Evolutionary conservation across 1,284 basidiomycete genomes (phyloP).

Genomic region (Dichomitus squalens): DNA sequence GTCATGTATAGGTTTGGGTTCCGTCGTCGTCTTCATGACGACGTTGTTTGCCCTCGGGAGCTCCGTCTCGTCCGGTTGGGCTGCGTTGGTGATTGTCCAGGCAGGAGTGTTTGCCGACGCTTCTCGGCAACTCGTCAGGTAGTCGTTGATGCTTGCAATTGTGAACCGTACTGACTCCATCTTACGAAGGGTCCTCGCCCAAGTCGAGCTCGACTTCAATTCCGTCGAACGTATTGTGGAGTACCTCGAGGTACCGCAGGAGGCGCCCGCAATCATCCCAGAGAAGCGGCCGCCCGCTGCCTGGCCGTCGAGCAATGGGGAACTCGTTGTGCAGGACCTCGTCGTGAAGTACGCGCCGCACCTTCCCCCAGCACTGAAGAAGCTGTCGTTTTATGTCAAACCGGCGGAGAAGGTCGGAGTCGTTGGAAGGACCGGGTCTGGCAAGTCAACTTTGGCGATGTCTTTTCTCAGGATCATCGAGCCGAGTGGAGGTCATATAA

Average conservation of each 20-base stretch:
- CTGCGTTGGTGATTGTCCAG: conserved; percentile 82
- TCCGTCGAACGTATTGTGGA: conserved; percentile 84
- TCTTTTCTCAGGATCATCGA: conserved; percentile 83
- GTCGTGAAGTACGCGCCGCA: conserved; percentile 76
- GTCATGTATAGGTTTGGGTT: conserved; percentile 60
- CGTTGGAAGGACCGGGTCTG: conserved; percentile 70
- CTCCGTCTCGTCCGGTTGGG: conserved; percentile 68
- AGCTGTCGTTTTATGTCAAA: conserved; percentile 68
- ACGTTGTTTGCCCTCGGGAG: conserved; percentile 73
- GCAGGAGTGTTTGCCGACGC: conserved; percentile 72
- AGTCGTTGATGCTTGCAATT: conserved; percentile 20
- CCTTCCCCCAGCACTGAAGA: conserved; percentile 71
- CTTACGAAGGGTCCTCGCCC: conserved; percentile 54
- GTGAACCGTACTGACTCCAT: not conserved
- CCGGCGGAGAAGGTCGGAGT: conserved; percentile 81
- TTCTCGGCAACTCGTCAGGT: conserved; percentile 66
- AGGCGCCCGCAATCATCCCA: conserved; percentile 69
- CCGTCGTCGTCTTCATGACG: conserved; percentile 73
- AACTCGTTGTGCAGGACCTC: conserved; percentile 62
- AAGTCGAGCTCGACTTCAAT: conserved; percentile 75
- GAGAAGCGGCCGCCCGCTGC: conserved; percentile 67
- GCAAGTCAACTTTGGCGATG: conserved; percentile 76
- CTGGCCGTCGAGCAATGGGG: conserved; percentile 71
- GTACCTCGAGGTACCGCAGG: conserved; percentile 78
- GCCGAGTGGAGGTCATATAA: conserved; percentile 69